Conservation (phyloP, 306 rosid species). For the Hylodesmum podocarpum region DNA sequence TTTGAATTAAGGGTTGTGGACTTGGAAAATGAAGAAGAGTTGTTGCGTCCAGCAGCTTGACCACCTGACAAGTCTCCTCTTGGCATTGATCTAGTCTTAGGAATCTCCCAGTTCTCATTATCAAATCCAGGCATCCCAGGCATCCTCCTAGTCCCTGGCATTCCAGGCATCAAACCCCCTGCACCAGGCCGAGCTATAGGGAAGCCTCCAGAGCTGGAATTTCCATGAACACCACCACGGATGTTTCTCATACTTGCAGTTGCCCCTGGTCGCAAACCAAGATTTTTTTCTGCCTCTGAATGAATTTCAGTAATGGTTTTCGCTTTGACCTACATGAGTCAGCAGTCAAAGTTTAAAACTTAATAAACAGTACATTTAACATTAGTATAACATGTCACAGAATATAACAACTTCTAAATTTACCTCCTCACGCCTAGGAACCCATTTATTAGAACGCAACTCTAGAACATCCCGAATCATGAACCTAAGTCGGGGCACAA, state of each 20-base stretch:
- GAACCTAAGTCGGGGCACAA: constrained; percentile 67
- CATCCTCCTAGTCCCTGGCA: constrained; percentile 83
- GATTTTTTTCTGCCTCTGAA: constrained; percentile 79
- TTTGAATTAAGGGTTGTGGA: constrained; percentile 48
- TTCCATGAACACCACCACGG: constrained; percentile 64
- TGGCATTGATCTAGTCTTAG: constrained; percentile 52
- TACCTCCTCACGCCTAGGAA: constrained; percentile 88
- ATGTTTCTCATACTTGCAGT: constrained; percentile 66
- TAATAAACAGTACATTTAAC: background rate
- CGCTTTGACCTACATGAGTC: constrained; percentile 61
- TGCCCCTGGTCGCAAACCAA: constrained; percentile 89
- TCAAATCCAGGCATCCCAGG: constrained; percentile 80
- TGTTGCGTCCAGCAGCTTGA: constrained; percentile 54
- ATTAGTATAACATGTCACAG: background rate
- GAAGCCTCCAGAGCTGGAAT: constrained; percentile 53
- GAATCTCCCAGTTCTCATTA: constrained; percentile 74
- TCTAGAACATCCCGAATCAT: constrained; percentile 68
- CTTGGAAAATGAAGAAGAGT: constrained; percentile 47
- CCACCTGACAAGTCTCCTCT: constrained; percentile 53
- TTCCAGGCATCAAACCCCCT: constrained; percentile 94
- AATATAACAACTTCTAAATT: background rate
- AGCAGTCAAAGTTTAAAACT: constrained; percentile 19
- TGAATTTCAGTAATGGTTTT: constrained; percentile 88
- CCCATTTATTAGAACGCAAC: constrained; percentile 72
- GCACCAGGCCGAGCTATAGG: constrained; percentile 63